These are phyloP conservation scores for Leishmania major DNA, from an alignment of 208 protist genomes.

Conservation along the genomic window DNA sequence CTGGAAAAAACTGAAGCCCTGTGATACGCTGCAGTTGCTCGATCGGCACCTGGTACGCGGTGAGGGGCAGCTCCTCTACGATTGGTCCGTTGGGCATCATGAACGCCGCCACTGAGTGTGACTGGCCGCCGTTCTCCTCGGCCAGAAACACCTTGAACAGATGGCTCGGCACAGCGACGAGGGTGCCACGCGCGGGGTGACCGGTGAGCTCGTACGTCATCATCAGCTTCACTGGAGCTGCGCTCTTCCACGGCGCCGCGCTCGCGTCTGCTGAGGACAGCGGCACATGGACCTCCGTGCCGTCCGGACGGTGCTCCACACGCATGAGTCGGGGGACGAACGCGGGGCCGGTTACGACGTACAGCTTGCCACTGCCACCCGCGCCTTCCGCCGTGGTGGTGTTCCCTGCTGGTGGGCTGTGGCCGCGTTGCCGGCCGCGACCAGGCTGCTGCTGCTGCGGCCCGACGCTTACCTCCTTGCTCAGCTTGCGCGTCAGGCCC, in stretches of 20 bases:
- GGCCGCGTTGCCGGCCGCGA: constrained; percentile 9
- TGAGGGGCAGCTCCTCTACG: constrained; percentile 64
- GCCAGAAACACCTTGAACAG: constrained; percentile 83
- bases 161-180: constrained; percentile 83
- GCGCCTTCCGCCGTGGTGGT: constrained; percentile 4
- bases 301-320: constrained; percentile 39
- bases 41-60: constrained; percentile 70
- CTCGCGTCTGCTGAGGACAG: constrained; percentile 4
- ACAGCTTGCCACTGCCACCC: constrained; percentile 29
- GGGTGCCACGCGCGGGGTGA: constrained; percentile 29
- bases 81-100: constrained; percentile 82
- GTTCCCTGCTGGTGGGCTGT: not conserved
- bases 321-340: constrained; percentile 58
- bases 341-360: constrained; percentile 58
- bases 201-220: constrained; percentile 72
- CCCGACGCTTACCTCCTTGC: constrained; percentile 34
- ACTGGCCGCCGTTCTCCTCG: constrained; percentile 37
- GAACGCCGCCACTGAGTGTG: constrained; percentile 60
- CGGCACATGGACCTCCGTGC: constrained; percentile 26
- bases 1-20: constrained; percentile 80
- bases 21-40: constrained; percentile 53
- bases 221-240: constrained; percentile 29
- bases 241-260: constrained; percentile 9
- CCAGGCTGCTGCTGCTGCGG: not conserved
- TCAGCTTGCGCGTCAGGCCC: constrained; percentile 56